Percentiles rank a stretch among this genome's conserved stretches.
Evolutionary conservation across 495 filamentous ascomycete genomes (phyloP).

Genomic region (Penicillium lagena): DNA sequence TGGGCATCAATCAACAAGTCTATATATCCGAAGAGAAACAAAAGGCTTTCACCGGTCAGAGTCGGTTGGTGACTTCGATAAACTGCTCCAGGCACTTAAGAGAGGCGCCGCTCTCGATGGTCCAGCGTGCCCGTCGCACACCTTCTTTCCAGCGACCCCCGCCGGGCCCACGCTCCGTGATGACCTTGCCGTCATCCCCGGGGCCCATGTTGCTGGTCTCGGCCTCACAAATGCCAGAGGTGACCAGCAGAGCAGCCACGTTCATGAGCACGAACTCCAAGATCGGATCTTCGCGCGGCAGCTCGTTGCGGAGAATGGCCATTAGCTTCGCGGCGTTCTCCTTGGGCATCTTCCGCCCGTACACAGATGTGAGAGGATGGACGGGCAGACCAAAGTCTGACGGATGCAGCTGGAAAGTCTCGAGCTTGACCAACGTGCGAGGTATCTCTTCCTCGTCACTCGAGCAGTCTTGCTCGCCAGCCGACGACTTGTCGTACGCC

Average conservation of each 20-base stretch:
- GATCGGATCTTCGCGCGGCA: conserved; percentile 72
- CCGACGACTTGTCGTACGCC: conserved; percentile 19
- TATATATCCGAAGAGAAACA: background rate
- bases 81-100: conserved; percentile 66
- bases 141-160: conserved; percentile 91
- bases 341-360: conserved; percentile 73
- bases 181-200: conserved; percentile 65
- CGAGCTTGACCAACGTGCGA: conserved; percentile 47
- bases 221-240: conserved; percentile 78
- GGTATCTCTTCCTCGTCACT: conserved; percentile 33
- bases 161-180: conserved; percentile 73
- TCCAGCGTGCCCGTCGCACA: conserved; percentile 75
- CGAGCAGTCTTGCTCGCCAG: conserved; percentile 23
- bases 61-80: conserved; percentile 52
- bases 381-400: conserved; percentile 75
- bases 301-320: conserved; percentile 64
- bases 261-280: conserved; percentile 93
- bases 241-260: conserved; percentile 78
- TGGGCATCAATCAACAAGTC: background rate
- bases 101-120: conserved; percentile 73
- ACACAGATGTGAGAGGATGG: conserved; percentile 70
- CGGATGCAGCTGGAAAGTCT: conserved; percentile 70
- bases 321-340: conserved; percentile 83
- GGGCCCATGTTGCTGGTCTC: conserved; percentile 70
- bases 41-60: conserved; percentile 10